These are phyloP conservation scores for Pestalotiopsis sp. DNA, from an alignment of 2,329 filamentous ascomycete species.

Conservation along the genomic window DNA sequence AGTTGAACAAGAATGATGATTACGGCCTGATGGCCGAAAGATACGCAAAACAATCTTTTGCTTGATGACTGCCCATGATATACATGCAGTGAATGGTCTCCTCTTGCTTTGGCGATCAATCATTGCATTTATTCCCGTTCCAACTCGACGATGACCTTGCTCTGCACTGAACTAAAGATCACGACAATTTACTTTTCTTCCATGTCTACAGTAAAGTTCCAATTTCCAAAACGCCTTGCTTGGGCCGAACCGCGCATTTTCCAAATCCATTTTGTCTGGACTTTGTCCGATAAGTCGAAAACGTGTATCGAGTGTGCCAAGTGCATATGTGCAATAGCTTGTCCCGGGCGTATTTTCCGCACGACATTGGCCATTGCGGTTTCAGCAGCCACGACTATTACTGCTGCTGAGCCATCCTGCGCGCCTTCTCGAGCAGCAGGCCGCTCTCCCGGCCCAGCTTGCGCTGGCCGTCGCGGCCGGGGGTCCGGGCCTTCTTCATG, in stretches of 20 bases:
- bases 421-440: conserved; percentile 76
- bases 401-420: conserved; percentile 51
- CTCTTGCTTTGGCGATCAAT: not conserved
- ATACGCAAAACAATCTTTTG: not conserved
- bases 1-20: not conserved
- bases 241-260: not conserved
- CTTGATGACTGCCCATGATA: not conserved
- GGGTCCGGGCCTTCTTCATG: conserved; percentile 72
- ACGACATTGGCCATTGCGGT: not conserved
- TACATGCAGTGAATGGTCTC: not conserved
- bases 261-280: not conserved
- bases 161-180: not conserved
- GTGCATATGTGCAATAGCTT: not conserved
- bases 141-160: not conserved
- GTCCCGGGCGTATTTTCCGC: not conserved
- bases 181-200: not conserved
- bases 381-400: not conserved
- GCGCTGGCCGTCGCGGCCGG: conserved; percentile 70
- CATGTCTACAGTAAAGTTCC: not conserved
- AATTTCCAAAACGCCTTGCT: not conserved
- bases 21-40: not conserved
- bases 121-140: not conserved
- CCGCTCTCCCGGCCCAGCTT: conserved; percentile 82
- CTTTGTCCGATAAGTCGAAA: not conserved
- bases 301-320: not conserved